Percentiles rank a stretch among this genome's conserved stretches.
These are phyloP conservation scores for Neofusicoccum cordaticola DNA, from an alignment of 2,329 filamentous ascomycete species.

Conservation along the genomic window DNA sequence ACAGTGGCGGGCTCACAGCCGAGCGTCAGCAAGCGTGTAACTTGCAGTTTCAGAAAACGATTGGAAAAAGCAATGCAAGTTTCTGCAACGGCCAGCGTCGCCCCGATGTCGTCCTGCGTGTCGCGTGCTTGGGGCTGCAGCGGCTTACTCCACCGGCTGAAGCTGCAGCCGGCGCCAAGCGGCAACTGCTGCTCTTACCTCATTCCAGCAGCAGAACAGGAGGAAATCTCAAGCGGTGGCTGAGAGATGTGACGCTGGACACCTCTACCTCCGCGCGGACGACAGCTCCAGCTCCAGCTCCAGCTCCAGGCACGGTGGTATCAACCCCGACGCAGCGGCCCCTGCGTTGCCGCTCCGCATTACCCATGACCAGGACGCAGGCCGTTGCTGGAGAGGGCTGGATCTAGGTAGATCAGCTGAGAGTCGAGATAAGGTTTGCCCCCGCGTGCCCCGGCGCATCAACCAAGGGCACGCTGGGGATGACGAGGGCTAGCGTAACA, in stretches of 20 bases:
- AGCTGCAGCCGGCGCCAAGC: neutral
- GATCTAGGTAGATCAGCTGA: slow-evolving; percentile 11
- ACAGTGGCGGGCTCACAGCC: neutral
- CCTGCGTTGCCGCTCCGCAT: neutral
- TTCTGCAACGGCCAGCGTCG: neutral
- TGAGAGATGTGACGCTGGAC: no score
- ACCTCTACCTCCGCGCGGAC: no score
- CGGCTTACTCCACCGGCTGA: neutral
- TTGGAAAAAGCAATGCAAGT: neutral
- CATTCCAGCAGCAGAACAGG: no score
- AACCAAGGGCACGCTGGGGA: neutral
- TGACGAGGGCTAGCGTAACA: neutral
- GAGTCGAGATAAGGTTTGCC: slow-evolving; percentile 7
- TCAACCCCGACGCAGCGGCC: no score
- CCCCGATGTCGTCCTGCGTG: no score
- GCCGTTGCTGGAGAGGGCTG: neutral
- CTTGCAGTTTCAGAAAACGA: slow-evolving; percentile 4
- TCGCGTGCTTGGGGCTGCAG: neutral
- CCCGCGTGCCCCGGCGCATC: neutral
- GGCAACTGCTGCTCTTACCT: neutral
- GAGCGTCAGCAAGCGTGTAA: slow-evolving; percentile 2
- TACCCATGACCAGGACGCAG: neutral
- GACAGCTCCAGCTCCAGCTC: no score
- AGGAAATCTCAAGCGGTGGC: no score
- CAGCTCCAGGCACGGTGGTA: no score